Base-by-base conservation (phyloP, 306 rosid genomes). In the Prunus armeniaca region DNA sequence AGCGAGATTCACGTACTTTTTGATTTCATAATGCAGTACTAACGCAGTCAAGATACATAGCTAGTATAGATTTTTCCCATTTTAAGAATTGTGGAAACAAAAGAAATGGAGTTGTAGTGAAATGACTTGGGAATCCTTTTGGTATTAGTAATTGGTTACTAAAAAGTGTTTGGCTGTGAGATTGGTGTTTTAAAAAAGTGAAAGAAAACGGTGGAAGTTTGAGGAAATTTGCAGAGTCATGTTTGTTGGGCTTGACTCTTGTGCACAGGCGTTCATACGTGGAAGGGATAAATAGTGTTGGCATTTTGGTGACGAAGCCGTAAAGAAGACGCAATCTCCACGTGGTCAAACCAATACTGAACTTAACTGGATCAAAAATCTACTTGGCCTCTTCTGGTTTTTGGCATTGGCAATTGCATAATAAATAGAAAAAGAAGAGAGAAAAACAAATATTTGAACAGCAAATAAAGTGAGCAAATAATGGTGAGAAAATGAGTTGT, bases 281-380 rank as follows among this genome's bases (percentile, higher is more conserved):
- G 84, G 82, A 67, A 19, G 20, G 15, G 11, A 24, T 49, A 5
- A 30, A 49, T 24, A 18, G 9, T 65, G 62, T 3, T 25, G 25
- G 22, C 9, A 60, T 22, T 15, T 15, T 20, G 28, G 11, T 67
- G 73, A 67, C 60, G 83, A 67, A 72, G 69, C 68, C 85, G 89
- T 79, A 65, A 83, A 5, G 51, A 72, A 30, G 54, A 87, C 84
- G 85, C 83, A 81, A 72, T 24, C 51, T 71, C 71, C 83, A 81
- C 78, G 82, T 82, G 89, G 75, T 27, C 65, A 24, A 24, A 58
- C 12, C 6, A 34, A 34, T 34, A 5, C 41, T 34, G 41, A 34
- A 34, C 41, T 34, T 34, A 38, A 38, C 43, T 38, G 43, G 9
- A 38, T 38, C 9, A 7, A 38, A 38, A 38, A 38, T 38, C 43